Conservation (phyloP, 768 basidiomycete species). For the Naganishia onofrii region DNA sequence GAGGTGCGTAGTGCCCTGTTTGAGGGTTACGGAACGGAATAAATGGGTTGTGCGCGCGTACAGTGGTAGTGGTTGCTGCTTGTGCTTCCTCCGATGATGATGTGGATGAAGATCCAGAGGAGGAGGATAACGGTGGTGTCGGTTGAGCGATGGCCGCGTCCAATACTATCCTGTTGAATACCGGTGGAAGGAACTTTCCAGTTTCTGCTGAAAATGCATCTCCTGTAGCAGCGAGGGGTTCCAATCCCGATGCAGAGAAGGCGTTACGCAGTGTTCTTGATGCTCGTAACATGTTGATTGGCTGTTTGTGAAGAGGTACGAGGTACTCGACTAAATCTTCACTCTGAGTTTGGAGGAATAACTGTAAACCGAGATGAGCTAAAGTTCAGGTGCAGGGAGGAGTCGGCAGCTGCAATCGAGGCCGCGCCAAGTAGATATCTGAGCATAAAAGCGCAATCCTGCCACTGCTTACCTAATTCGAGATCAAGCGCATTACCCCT, state of each 20-base stretch:
- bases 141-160: constrained; percentile 31
- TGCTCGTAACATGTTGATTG: not conserved
- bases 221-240: not conserved
- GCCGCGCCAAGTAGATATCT: too few relatives aligned
- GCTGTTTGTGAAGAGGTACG: too few relatives aligned
- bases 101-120: too few relatives aligned
- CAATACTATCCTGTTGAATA: constrained; percentile 28
- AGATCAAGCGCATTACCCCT: not conserved
- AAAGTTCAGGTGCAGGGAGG: not conserved
- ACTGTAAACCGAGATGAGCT: not conserved
- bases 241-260: constrained; percentile 2
- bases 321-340: too few relatives aligned
- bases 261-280: constrained; percentile 2
- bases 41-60: constrained; percentile 40
- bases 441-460: constrained; percentile 3
- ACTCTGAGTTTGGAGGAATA: not conserved
- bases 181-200: constrained; percentile 35
- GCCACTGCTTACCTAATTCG: constrained; percentile 15
- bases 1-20: constrained; percentile 29
- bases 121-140: not conserved
- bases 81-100: not conserved
- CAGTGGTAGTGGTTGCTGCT: not conserved
- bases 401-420: not conserved
- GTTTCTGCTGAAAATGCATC: not conserved
- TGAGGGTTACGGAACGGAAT: constrained; percentile 24